Base-by-base conservation (phyloP, 1,284 basidiomycete genomes). In the Irpex lacteus region DNA sequence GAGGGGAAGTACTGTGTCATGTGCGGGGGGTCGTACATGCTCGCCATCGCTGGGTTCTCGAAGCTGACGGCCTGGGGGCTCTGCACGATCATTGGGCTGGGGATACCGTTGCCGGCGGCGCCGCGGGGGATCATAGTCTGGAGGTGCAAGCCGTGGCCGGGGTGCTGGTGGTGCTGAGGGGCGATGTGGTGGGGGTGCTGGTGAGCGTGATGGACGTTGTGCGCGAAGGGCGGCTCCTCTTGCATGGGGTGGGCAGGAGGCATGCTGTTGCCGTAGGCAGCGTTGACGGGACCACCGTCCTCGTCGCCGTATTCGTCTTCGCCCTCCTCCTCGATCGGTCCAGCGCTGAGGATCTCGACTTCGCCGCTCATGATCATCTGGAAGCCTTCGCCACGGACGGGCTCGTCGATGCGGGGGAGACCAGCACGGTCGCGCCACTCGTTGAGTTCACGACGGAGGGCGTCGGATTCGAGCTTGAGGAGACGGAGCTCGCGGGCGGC, bases 381-480 rank as follows among this genome's bases (percentile, higher is more conserved):
- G 73, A 92, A 92, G 57, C 83, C 89, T 37, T 91, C 88, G 50
- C 85, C 82, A 66, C 86, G 84, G 57, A 85, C 76, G 19, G 88
- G 89, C 70, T 89, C 89, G 66, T 92, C 88, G 71, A 90, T 81
- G 69, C 83, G 81, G 18, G 86, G 88, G 58, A 91, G 83, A 60
- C 82, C 84, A 26, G 86, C 85, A 52, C 91, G 86, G 70, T 89
- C 86, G 65, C 93, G 88, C 92, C 93, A 95, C 70, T 94, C 91
- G 78, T 96, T 94, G 72, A 94, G 81, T 75, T 96, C 94, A 59
- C 87, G 84, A 56, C 93, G 84, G 69, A 96, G 87, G 15, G 89
- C 88, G 74, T 95, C 92, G 9, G 90, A 79, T 77, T 96, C 92
- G 69, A 83, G 77, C 71, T 90, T 90, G 72, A 96, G 74, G 60